Conservation (phyloP, 352 stramenopile species). For the Phytophthora niederhauseri region DNA sequence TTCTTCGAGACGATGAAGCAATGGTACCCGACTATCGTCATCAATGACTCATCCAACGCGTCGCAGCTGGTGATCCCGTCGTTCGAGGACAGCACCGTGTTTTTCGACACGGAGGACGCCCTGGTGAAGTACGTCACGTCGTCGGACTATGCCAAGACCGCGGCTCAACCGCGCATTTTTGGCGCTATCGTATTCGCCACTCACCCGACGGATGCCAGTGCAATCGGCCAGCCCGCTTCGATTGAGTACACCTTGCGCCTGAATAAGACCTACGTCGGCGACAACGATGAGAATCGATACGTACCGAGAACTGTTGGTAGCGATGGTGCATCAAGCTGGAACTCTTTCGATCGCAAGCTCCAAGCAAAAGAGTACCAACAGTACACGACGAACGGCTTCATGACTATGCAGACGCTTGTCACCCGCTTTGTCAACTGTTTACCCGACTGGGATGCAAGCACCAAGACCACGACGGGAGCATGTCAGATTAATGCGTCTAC, state of each 20-base stretch:
- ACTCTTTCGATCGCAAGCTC: constrained; percentile 28
- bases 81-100: constrained; percentile 45
- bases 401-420: constrained; percentile 56
- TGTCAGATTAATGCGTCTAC: constrained; percentile 26
- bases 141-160: constrained; percentile 37
- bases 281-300: constrained; percentile 20
- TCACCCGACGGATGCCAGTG: constrained; percentile 20
- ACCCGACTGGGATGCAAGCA: constrained; percentile 41
- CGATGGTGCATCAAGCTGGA: constrained; percentile 21
- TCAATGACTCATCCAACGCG: constrained; percentile 19
- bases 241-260: constrained; percentile 52
- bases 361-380: constrained; percentile 38
- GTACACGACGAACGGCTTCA: constrained; percentile 50
- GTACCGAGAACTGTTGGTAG: constrained; percentile 25
- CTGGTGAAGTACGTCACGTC: constrained; percentile 47
- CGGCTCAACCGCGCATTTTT: constrained; percentile 43
- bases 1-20: constrained; percentile 42
- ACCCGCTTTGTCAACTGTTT: constrained; percentile 46
- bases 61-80: constrained; percentile 37
- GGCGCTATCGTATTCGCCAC: constrained; percentile 49
- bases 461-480: constrained; percentile 22
- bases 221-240: constrained; percentile 30
- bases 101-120: constrained; percentile 39
- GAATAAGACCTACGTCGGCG: constrained; percentile 33
- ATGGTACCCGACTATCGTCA: constrained; percentile 48